Conservation (phyloP, 2,329 filamentous ascomycete species). For the Chaetomiaceae sp. region DNA sequence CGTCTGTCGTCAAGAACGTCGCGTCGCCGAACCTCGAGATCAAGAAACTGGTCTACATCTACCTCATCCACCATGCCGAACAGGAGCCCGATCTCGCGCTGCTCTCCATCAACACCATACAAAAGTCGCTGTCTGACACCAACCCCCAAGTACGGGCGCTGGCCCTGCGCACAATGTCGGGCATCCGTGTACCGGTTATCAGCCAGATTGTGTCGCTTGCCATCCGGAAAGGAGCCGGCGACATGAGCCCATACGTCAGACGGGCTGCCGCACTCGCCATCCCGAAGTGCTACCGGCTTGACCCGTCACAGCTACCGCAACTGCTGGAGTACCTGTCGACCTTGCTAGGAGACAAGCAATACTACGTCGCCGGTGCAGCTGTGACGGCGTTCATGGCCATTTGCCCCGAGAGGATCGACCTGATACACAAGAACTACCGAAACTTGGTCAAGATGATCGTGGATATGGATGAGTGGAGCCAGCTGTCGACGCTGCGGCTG, state of each 20-base stretch:
- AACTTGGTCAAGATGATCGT: constrained; percentile 82
- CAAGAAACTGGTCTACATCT: constrained; percentile 98
- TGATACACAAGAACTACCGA: constrained; percentile 88
- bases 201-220: constrained; percentile 94
- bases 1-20: constrained; percentile 96
- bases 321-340: constrained; percentile 74
- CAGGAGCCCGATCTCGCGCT: constrained; percentile 92
- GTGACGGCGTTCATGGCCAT: constrained; percentile 85
- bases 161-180: constrained; percentile 93
- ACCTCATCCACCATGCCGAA: constrained; percentile 93
- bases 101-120: constrained; percentile 96
- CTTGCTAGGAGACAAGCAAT: constrained; percentile 84
- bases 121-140: constrained; percentile 90
- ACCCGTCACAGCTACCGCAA: constrained; percentile 79
- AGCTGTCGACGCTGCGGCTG: constrained; percentile 74
- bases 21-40: constrained; percentile 91
- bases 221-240: constrained; percentile 87
- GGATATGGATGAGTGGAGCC: constrained; percentile 99
- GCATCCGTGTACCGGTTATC: constrained; percentile 94
- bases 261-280: constrained; percentile 91
- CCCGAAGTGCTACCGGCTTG: constrained; percentile 90
- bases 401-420: constrained; percentile 79
- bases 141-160: constrained; percentile 89
- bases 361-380: constrained; percentile 92
- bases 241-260: constrained; percentile 92